Percentiles rank a stretch among this genome's conserved stretches.
Conservation (phyloP, 805 yeast species). For the Komagataella pseudopastoris region DNA sequence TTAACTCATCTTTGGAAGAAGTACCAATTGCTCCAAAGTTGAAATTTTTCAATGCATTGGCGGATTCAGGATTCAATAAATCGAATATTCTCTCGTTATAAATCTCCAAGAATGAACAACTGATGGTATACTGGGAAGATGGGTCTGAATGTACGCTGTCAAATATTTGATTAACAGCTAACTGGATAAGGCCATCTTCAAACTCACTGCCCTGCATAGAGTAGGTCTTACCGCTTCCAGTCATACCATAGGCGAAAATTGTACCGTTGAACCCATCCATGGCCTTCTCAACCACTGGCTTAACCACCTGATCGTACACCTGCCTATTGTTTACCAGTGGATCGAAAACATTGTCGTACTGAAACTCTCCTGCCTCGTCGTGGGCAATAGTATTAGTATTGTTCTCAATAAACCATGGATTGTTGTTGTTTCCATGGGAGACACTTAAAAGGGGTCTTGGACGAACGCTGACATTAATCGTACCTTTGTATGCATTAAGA, state of each 20-base stretch:
- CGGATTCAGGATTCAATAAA: slow-evolving; percentile 33
- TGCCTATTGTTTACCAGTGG: slow-evolving; percentile 37
- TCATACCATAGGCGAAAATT: slow-evolving; percentile 88
- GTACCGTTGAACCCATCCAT: slow-evolving; percentile 77
- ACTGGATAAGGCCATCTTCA: slow-evolving; percentile 62
- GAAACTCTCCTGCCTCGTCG: slow-evolving; percentile 47
- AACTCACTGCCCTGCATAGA: slow-evolving; percentile 63
- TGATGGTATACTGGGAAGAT: slow-evolving; percentile 4
- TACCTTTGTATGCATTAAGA: slow-evolving; percentile 37
- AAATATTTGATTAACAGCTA: slow-evolving; percentile 51
- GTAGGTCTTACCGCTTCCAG: slow-evolving; percentile 85
- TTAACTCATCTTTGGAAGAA: slow-evolving; percentile 34
- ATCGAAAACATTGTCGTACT: slow-evolving; percentile 69
- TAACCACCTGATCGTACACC: slow-evolving; percentile 48
- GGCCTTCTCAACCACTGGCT: slow-evolving; percentile 36
- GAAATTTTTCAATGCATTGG: slow-evolving; percentile 8
- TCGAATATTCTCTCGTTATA: slow-evolving; percentile 84
- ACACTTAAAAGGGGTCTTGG: slow-evolving; percentile 44
- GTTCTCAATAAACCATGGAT: slow-evolving; percentile 32
- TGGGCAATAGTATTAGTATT: slow-evolving; percentile 25
- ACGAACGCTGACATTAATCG: slow-evolving; percentile 65
- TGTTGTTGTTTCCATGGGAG: slow-evolving; percentile 3
- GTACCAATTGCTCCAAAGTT: slow-evolving; percentile 2
- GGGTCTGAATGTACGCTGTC: slow-evolving; percentile 18
- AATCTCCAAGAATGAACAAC: slow-evolving; percentile 69